phyloP scores from a whole-genome alignment of 176 grass and related monocot genomes.

The Oryza meridionalis region DNA sequence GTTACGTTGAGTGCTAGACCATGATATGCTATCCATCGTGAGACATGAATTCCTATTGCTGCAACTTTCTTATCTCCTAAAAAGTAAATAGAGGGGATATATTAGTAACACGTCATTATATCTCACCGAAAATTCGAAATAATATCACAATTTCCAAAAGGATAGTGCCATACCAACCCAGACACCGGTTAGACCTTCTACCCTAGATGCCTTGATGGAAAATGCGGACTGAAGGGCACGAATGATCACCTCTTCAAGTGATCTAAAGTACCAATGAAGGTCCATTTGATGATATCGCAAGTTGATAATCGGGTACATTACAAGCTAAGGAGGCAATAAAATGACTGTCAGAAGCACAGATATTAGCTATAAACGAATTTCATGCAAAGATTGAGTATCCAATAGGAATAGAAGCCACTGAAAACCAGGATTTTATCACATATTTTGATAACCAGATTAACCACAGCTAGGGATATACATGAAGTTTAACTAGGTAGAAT shows the following conservation, averaged over 20 bases:
- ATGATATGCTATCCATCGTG: slow-evolving; percentile 69
- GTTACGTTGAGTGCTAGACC: slow-evolving; percentile 81
- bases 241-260: slow-evolving; percentile 85
- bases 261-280: slow-evolving; percentile 84
- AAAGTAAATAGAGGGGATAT: slow-evolving; percentile 28
- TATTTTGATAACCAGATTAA: background rate
- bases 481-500: background rate
- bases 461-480: background rate
- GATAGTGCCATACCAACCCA: slow-evolving; percentile 72
- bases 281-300: slow-evolving; percentile 70
- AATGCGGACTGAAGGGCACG: slow-evolving; percentile 64
- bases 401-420: background rate
- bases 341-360: slow-evolving; percentile 7
- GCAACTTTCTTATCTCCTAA: slow-evolving; percentile 75
- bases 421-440: background rate
- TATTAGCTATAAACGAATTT: background rate
- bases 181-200: slow-evolving; percentile 76
- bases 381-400: background rate
- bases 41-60: slow-evolving; percentile 67
- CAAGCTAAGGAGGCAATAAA: slow-evolving; percentile 56
- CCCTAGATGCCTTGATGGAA: slow-evolving; percentile 62
- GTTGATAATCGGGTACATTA: slow-evolving; percentile 93
- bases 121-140: background rate
- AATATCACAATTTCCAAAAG: slow-evolving; percentile 1
- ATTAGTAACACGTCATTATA: background rate